phyloP scores from a whole-genome alignment of 2,329 filamentous ascomycete genomes.

The Botrytis porri region DNA sequence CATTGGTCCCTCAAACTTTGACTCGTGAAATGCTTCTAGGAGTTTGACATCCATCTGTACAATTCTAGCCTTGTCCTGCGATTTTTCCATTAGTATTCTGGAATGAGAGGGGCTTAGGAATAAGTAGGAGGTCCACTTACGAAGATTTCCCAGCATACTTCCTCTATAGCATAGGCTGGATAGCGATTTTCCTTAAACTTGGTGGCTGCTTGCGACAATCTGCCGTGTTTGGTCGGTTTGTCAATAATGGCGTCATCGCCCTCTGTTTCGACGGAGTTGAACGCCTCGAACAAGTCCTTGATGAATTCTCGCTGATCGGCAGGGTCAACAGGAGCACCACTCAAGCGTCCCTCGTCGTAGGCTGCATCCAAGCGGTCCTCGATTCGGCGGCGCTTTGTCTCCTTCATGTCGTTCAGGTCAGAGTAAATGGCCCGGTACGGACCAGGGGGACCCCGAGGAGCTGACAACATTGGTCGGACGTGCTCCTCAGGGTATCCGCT shows the following conservation, averaged over 20 bases:
- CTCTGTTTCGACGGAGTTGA: constrained; percentile 19
- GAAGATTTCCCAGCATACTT: constrained; percentile 27
- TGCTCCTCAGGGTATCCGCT: not conserved
- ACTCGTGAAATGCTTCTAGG: constrained; percentile 21
- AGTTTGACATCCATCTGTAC: constrained; percentile 21
- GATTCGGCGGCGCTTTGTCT: not conserved
- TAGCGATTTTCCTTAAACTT: constrained; percentile 23
- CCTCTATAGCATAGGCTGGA: constrained; percentile 20
- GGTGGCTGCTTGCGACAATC: constrained; percentile 24
- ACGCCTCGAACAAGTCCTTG: constrained; percentile 22
- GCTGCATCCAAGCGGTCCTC: not conserved
- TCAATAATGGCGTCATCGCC: constrained; percentile 23
- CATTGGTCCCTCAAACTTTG: constrained; percentile 19
- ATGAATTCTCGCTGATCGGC: constrained; percentile 13
- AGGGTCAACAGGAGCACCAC: not conserved
- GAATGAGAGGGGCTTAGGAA: not conserved
- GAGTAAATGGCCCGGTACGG: constrained; percentile 12
- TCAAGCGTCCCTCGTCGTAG: not conserved
- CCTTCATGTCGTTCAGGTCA: not conserved
- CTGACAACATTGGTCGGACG: too few relatives aligned
- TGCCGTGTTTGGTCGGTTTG: constrained; percentile 26
- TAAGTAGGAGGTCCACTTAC: constrained; percentile 20
- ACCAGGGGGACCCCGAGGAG: not conserved
- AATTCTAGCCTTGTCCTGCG: constrained; percentile 18
- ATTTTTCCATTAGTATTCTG: not conserved